phyloP scores from a whole-genome alignment of 2,329 filamentous ascomycete species.

The Botrytis cinerea region DNA sequence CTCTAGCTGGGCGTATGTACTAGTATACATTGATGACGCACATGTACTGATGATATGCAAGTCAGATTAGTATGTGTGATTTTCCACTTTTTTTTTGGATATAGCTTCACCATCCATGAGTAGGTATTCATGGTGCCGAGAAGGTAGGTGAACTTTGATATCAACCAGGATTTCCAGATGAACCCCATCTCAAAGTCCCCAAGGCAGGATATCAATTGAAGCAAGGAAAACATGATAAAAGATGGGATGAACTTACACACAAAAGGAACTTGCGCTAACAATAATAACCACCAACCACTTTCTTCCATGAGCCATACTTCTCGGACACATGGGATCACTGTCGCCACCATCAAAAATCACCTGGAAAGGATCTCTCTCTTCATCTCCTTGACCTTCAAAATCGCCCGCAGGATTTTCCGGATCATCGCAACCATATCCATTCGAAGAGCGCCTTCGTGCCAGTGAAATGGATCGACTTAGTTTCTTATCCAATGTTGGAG shows the following conservation, averaged over 20 bases:
- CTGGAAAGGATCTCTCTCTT: conserved; percentile 56
- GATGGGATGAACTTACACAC: conserved; percentile 66
- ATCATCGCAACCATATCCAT: conserved; percentile 42
- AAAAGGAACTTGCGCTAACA: conserved; percentile 72
- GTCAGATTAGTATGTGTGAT: neutral
- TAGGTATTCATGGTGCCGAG: neutral
- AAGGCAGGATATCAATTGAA: neutral
- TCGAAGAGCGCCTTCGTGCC: conserved; percentile 36
- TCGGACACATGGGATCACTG: conserved; percentile 71
- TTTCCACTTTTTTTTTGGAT: neutral
- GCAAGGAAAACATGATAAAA: conserved; percentile 4
- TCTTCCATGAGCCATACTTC: conserved; percentile 62
- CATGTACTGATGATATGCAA: conserved; percentile 64
- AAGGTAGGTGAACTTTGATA: neutral
- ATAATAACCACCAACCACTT: conserved; percentile 82
- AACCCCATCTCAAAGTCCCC: neutral
- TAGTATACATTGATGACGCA: conserved; percentile 85
- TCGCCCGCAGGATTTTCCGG: conserved; percentile 23
- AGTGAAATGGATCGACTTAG: conserved; percentile 27
- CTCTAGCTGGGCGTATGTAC: conserved; percentile 76
- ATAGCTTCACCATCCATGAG: neutral
- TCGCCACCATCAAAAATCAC: conserved; percentile 75
- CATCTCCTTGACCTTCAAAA: conserved; percentile 34
- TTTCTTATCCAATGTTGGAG: conserved; percentile 7
- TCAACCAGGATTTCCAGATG: neutral